Evolutionary conservation across 2,329 filamentous ascomycete genomes (phyloP), one percentile per base, ranked within the genome.

Genomic region (Xylariaceae sp.): DNA sequence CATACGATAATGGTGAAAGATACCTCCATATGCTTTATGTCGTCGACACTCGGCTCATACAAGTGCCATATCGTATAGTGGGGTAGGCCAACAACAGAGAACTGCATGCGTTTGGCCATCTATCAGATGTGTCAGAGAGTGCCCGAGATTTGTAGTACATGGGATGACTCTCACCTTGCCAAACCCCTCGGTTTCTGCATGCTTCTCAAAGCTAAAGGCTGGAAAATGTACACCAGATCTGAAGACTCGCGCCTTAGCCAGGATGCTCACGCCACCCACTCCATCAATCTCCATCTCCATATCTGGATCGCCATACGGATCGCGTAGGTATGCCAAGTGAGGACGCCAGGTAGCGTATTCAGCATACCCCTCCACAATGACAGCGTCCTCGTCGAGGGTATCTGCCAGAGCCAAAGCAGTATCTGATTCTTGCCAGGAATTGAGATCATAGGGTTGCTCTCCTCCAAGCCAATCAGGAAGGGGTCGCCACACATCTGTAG

Each of bases 271-370:
- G 73, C 94, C 94, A 47, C 94, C 92, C 44, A 99, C 92, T 61
- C 94, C 94, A 64, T 99, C 94, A 64, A 99, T 92, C 66, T 99
- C 94, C 94, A 99, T 97, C 70, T 99, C 94, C 87, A 97, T 96
- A 68, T 99, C 94, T 18, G 92, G 92, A 68, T 99, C 94, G 37
- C 94, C 94, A 66, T 95, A 97, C 1, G 94, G 94, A 68, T 99
- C 94, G 55, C 94, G 87, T 7, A 99, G 82, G 69, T 99, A 99
- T 40, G 94, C 94, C 67, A 99, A 79, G 79, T 99, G 94, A 40
- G 94, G 94, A 61, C 94, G 81, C 94, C 94, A 99, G 1, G 94
- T 99, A 18, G 94, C 94, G 70, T 99, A 99, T 74, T 99, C 94
- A 55, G 94, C 94, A 68, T 99, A 99, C 16, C 94, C 94, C 72